Conservation (phyloP, 805 yeast genomes). For the Ogataea zsoltii region DNA sequence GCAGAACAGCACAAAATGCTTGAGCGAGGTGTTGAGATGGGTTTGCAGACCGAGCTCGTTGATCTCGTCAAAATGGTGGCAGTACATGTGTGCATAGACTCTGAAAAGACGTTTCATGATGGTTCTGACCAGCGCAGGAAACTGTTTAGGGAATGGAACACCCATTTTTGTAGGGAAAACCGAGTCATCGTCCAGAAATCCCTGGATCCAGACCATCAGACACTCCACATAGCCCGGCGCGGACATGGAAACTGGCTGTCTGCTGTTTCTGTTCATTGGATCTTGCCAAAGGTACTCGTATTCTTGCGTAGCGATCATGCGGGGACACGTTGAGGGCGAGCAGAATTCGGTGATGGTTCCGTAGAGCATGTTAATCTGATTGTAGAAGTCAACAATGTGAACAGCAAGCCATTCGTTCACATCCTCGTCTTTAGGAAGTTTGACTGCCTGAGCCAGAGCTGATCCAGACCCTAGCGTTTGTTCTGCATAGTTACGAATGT, state of each 20-base stretch:
- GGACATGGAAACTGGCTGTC: conserved; percentile 80
- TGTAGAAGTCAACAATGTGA: conserved; percentile 95
- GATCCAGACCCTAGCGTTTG: conserved; percentile 93
- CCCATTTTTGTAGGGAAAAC: conserved; percentile 89
- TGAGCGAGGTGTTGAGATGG: conserved; percentile 88
- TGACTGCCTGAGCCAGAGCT: conserved; percentile 88
- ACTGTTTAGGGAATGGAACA: conserved; percentile 87
- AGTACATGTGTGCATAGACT: conserved; percentile 95
- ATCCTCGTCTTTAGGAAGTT: conserved; percentile 90
- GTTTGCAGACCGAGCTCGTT: conserved; percentile 90
- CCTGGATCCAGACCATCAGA: conserved; percentile 93
- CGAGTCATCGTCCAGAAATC: conserved; percentile 85
- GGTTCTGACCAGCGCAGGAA: conserved; percentile 75
- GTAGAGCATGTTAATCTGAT: conserved; percentile 93
- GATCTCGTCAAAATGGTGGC: conserved; percentile 96
- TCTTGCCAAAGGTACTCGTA: conserved; percentile 98
- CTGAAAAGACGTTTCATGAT: conserved; percentile 89
- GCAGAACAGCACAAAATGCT: conserved; percentile 87
- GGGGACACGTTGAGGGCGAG: conserved; percentile 90
- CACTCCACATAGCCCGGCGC: conserved; percentile 96
- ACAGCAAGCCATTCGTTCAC: conserved; percentile 94
- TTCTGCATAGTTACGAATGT: conserved; percentile 86
- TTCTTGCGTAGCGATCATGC: conserved; percentile 97
- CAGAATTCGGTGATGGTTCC: conserved; percentile 96
- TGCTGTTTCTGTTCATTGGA: conserved; percentile 48